Conservation (phyloP, 1,284 basidiomycete genomes). For the Neonothopanus nambi region DNA sequence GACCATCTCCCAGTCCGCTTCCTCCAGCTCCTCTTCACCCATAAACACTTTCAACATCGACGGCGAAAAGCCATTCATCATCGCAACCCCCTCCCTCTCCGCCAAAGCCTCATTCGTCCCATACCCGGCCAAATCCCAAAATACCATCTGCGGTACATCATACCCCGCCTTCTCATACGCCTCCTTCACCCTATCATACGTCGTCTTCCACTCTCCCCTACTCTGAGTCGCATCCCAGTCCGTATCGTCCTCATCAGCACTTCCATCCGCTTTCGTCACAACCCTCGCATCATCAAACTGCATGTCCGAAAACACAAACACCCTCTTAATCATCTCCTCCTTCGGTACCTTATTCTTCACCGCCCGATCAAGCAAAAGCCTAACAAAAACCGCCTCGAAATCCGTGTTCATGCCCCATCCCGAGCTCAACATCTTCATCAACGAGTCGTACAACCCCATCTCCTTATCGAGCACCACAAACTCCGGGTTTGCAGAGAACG, state of each 20-base stretch:
- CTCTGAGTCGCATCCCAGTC: neutral
- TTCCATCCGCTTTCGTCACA: neutral
- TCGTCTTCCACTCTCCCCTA: conserved; percentile 51
- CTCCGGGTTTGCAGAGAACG: conserved; percentile 55
- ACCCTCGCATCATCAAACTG: conserved; percentile 54
- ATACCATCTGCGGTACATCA: conserved; percentile 67
- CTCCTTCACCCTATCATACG: conserved; percentile 53
- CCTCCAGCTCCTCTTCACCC: conserved; percentile 45
- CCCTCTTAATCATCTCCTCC: conserved; percentile 71
- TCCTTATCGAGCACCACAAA: conserved; percentile 49
- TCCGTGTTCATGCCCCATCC: conserved; percentile 63
- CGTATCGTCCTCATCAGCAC: neutral
- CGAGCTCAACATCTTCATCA: conserved; percentile 36
- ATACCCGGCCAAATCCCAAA: conserved; percentile 48
- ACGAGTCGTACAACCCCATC: conserved; percentile 34
- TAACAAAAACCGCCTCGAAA: conserved; percentile 57
- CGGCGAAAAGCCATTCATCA: conserved; percentile 69
- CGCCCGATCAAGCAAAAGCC: conserved; percentile 60
- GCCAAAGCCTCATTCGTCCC: conserved; percentile 48
- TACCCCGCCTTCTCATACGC: conserved; percentile 62
- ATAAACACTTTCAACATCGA: conserved; percentile 73
- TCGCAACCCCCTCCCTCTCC: conserved; percentile 56
- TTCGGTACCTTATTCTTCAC: conserved; percentile 51
- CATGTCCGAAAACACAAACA: conserved; percentile 79
- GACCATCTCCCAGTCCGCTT: conserved; percentile 27